Percentiles rank a stretch among this genome's conserved stretches.
Evolutionary conservation across 1,139 yeast genomes (phyloP).

Genomic region (Yamadazyma sp.): DNA sequence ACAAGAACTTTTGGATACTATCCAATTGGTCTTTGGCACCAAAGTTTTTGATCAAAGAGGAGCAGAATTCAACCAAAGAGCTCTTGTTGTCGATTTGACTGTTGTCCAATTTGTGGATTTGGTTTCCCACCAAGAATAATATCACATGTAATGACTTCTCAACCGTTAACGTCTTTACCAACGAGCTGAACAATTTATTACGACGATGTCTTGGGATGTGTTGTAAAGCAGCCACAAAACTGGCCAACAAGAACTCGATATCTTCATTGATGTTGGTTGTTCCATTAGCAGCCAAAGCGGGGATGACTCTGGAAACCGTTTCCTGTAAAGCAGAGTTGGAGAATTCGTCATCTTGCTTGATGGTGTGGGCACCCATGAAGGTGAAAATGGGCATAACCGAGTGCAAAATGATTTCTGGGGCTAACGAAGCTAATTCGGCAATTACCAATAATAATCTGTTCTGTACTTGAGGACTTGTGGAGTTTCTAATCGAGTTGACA

Average conservation of each 20-base stretch:
- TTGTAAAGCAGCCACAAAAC: conserved; percentile 89
- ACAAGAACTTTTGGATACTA: conserved; percentile 56
- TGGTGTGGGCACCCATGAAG: conserved; percentile 97
- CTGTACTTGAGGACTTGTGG: conserved; percentile 93
- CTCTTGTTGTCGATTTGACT: conserved; percentile 61
- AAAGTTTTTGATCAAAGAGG: conserved; percentile 67
- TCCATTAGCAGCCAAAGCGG: conserved; percentile 75
- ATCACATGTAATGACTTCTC: conserved; percentile 67
- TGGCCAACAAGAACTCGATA: conserved; percentile 78
- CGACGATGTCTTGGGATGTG: conserved; percentile 97
- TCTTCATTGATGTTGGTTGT: conserved; percentile 19
- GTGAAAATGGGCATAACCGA: conserved; percentile 99
- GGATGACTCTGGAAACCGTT: conserved; percentile 86
- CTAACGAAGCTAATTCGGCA: conserved; percentile 81
- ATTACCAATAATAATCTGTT: conserved; percentile 81
- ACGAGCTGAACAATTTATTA: conserved; percentile 75
- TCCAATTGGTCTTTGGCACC: conserved; percentile 65
- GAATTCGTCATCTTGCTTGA: conserved; percentile 95
- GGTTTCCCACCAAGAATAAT: conserved; percentile 77
- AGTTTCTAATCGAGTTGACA: conserved; percentile 85
- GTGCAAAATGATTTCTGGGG: conserved; percentile 90
- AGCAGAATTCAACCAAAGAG: conserved; percentile 69
- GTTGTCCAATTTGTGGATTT: conserved; percentile 54
- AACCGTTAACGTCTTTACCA: conserved; percentile 76
- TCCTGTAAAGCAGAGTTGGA: conserved; percentile 91